Percentiles rank a stretch among this genome's conserved stretches.
These are phyloP conservation scores for Malus sieversii DNA, from an alignment of 306 rosid species.

Conservation along the genomic window DNA sequence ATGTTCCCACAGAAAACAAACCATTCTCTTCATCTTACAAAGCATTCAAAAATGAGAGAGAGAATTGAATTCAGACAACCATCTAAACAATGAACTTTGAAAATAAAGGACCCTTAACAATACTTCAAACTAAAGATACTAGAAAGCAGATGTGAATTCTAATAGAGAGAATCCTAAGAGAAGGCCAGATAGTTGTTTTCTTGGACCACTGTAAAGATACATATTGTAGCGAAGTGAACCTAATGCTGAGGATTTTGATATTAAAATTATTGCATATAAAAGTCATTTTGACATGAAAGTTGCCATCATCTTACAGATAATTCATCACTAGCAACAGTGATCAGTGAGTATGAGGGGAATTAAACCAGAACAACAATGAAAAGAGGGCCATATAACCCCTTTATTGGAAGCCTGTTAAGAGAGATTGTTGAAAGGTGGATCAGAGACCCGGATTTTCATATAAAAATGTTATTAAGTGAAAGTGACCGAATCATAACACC, in stretches of 20 bases:
- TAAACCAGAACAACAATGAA: not conserved
- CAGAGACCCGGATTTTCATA: not conserved
- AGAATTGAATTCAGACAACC: not conserved
- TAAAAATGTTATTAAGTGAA: not conserved
- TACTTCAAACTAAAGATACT: not conserved
- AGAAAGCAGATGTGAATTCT: not conserved
- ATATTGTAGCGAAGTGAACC: not conserved
- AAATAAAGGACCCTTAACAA: not conserved
- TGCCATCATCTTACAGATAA: not conserved
- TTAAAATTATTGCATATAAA: not conserved
- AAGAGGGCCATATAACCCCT: not conserved
- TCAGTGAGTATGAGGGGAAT: not conserved
- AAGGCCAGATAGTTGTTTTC: not conserved
- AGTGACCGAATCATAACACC: not conserved
- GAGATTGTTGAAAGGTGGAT: not conserved
- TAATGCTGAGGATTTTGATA: not conserved
- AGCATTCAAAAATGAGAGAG: not conserved
- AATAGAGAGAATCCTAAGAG: not conserved
- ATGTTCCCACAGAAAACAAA: not conserved
- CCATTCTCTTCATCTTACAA: not conserved
- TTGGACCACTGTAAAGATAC: not conserved
- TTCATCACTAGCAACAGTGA: not conserved
- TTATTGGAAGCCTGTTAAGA: too few species aligned
- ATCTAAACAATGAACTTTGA: not conserved
- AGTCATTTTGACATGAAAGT: not conserved